Evolutionary conservation across 1,139 yeast species (phyloP).

Genomic region (Meyerozyma guilliermondii): DNA sequence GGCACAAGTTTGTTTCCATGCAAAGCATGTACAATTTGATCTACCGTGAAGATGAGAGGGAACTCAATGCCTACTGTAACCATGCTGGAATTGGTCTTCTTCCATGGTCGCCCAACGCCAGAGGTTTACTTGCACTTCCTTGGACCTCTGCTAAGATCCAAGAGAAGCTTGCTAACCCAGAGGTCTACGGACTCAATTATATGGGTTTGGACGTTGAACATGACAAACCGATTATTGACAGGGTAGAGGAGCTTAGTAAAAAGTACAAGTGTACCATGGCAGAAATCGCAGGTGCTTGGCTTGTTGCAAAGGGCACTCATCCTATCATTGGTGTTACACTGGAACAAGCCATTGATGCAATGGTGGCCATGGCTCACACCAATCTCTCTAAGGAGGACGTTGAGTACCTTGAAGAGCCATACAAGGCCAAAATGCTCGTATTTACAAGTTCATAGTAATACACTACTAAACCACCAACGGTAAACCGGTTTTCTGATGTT

Average conservation of each 20-base stretch:
- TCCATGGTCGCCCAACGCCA: constrained; percentile 50
- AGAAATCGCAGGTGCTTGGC: constrained; percentile 51
- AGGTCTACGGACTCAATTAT: background rate
- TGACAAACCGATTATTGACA: constrained; percentile 36
- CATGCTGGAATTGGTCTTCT: constrained; percentile 37
- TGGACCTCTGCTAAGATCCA: constrained; percentile 1
- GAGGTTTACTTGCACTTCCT: constrained; percentile 35
- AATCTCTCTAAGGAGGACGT: constrained; percentile 42
- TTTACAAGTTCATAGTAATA: no score
- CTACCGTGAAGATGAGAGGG: constrained; percentile 57
- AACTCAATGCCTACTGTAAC: constrained; percentile 51
- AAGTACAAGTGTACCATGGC: constrained; percentile 47
- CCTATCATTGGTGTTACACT: constrained; percentile 56
- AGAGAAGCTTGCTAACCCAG: background rate
- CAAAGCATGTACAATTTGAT: constrained; percentile 53
- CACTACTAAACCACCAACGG: background rate
- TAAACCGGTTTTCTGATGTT: background rate
- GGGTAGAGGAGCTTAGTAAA: constrained; percentile 50
- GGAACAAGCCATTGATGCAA: constrained; percentile 49
- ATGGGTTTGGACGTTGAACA: constrained; percentile 3
- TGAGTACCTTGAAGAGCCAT: constrained; percentile 46
- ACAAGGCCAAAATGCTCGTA: constrained; percentile 9
- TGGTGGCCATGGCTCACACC: constrained; percentile 39
- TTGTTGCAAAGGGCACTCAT: constrained; percentile 40
- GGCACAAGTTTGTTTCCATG: constrained; percentile 56